phyloP scores from a whole-genome alignment of 1,284 basidiomycete genomes.

The Puccinia horiana region DNA sequence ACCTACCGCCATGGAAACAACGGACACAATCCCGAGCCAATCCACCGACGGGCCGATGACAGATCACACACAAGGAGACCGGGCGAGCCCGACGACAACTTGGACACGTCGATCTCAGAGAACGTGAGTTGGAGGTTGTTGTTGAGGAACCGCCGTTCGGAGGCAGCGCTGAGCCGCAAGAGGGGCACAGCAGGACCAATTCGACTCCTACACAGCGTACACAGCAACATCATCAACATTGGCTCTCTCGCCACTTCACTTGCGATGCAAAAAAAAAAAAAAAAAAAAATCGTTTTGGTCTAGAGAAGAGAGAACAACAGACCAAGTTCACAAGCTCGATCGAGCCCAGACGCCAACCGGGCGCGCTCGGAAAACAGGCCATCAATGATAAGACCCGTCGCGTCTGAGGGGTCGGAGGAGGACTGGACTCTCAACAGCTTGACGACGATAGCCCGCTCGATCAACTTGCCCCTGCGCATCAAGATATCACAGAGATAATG shows the following conservation, averaged over 20 bases:
- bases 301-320: background rate
- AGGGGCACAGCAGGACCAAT: slow-evolving; percentile 2
- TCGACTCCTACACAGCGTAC: background rate
- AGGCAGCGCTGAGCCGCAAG: background rate
- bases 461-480: slow-evolving; percentile 15
- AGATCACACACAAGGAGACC: slow-evolving; percentile 26
- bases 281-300: background rate
- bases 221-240: background rate
- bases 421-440: slow-evolving; percentile 34
- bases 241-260: too few species aligned
- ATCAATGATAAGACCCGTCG: background rate
- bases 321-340: slow-evolving; percentile 11
- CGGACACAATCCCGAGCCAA: slow-evolving; percentile 36
- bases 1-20: slow-evolving; percentile 46
- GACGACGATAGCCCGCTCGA: slow-evolving; percentile 36
- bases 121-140: background rate
- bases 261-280: background rate
- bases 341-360: slow-evolving; percentile 30
- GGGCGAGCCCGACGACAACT: slow-evolving; percentile 8
- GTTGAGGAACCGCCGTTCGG: background rate
- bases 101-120: background rate
- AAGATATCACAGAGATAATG: slow-evolving; percentile 38
- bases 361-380: background rate
- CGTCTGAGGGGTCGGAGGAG: background rate
- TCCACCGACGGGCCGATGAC: slow-evolving; percentile 22